Evolutionary conservation across 2,329 filamentous ascomycete genomes (phyloP).

Genomic region (Fusarium nelsonii): DNA sequence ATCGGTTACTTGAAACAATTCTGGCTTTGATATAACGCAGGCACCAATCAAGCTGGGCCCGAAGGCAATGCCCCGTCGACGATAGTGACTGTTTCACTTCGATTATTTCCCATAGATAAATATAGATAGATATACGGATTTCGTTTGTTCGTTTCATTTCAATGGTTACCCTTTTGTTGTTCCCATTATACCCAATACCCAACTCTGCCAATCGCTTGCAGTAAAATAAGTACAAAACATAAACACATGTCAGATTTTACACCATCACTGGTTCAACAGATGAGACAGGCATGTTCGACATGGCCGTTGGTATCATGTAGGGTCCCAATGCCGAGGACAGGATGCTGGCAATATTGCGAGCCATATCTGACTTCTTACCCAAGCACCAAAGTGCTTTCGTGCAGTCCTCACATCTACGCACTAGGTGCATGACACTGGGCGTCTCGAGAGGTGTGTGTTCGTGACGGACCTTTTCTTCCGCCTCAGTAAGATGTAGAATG

Average conservation of each 20-base stretch:
- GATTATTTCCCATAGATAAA: slow-evolving; percentile 19
- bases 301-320: slow-evolving; percentile 42
- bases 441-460: slow-evolving; percentile 44
- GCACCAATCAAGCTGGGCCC: neutral
- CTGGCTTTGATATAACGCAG: slow-evolving; percentile 7
- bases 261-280: slow-evolving; percentile 35
- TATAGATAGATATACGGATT: slow-evolving; percentile 4
- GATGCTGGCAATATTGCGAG: slow-evolving; percentile 47
- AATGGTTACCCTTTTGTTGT: slow-evolving; percentile 13
- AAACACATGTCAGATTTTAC: slow-evolving; percentile 9
- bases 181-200: slow-evolving; percentile 6
- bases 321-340: slow-evolving; percentile 44
- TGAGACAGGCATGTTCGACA: slow-evolving; percentile 33
- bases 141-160: slow-evolving; percentile 21
- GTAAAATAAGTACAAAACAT: slow-evolving; percentile 11
- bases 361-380: slow-evolving; percentile 67
- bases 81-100: slow-evolving; percentile 29
- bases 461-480: slow-evolving; percentile 46
- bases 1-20: neutral
- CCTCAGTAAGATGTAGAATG: slow-evolving; percentile 54
- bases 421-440: slow-evolving; percentile 44
- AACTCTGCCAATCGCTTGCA: slow-evolving; percentile 4
- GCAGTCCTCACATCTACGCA: slow-evolving; percentile 60
- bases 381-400: slow-evolving; percentile 66
- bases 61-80: neutral